Percentiles rank a stretch among this genome's conserved stretches.
These are phyloP conservation scores for Coemansia pectinata DNA, from an alignment of 192 early-diverging fungal species.

Conservation along the genomic window DNA sequence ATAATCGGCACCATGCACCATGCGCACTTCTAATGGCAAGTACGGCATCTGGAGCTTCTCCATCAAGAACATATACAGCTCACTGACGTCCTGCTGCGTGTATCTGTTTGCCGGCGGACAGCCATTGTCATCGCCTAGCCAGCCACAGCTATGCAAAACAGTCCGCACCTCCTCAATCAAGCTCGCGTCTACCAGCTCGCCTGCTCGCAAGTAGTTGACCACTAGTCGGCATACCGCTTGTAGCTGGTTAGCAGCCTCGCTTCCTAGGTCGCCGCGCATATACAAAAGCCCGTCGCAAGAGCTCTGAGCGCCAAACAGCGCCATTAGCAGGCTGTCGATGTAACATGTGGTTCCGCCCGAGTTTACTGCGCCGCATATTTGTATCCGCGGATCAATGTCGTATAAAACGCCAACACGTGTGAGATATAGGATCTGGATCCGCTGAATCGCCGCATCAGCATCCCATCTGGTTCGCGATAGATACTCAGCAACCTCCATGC, in stretches of 20 bases:
- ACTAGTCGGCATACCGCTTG: conserved; percentile 58
- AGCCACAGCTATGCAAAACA: conserved; percentile 56
- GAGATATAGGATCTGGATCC: conserved; percentile 22
- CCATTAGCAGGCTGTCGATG: conserved; percentile 66
- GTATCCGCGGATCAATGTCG: conserved; percentile 10
- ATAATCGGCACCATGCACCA: conserved; percentile 68
- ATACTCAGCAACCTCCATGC: conserved; percentile 17
- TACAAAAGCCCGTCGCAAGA: conserved; percentile 64
- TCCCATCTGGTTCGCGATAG: conserved; percentile 25
- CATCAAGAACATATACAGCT: conserved; percentile 70
- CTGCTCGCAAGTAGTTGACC: conserved; percentile 63
- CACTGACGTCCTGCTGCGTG: conserved; percentile 68
- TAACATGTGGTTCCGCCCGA: conserved; percentile 66
- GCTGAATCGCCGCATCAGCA: conserved; percentile 15
- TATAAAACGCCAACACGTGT: conserved; percentile 37
- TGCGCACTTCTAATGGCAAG: conserved; percentile 63
- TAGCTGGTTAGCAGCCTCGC: conserved; percentile 44
- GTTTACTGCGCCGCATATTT: conserved; percentile 60
- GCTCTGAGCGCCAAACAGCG: conserved; percentile 64
- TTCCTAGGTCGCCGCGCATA: conserved; percentile 48
- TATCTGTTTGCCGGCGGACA: conserved; percentile 5
- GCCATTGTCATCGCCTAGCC: conserved; percentile 24
- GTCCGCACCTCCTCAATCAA: conserved; percentile 57
- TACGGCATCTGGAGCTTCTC: conserved; percentile 66
- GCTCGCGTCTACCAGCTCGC: conserved; percentile 57